phyloP scores from a whole-genome alignment of 345 rosid species.

The Eucalyptus urophylla region DNA sequence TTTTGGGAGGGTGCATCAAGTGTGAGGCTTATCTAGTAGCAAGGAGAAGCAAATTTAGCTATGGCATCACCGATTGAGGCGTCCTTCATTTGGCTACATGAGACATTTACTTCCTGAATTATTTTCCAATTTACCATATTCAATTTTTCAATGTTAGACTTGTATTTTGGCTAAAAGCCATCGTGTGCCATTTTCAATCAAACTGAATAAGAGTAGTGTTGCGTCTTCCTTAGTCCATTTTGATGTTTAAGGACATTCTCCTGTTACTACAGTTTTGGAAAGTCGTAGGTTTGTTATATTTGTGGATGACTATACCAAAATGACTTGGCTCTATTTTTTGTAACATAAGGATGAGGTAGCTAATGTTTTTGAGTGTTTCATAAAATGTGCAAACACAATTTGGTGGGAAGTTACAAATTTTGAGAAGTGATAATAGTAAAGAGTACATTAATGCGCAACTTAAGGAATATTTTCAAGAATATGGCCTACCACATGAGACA shows the following conservation, averaged over 20 bases:
- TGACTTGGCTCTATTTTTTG: background rate
- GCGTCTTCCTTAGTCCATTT: background rate
- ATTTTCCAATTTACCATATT: background rate
- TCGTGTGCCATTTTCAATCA: background rate
- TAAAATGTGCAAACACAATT: background rate
- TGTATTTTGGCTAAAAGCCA: background rate
- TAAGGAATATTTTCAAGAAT: background rate
- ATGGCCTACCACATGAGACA: background rate
- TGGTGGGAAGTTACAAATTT: background rate
- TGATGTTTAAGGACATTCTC: background rate
- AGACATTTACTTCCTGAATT: background rate
- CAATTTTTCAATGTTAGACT: background rate
- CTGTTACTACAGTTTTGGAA: accelerated
- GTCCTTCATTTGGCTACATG: background rate
- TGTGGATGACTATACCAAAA: background rate
- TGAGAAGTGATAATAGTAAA: background rate
- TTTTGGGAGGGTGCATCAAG: background rate
- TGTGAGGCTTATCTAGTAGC: accelerated
- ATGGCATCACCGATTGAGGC: background rate
- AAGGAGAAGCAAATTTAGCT: background rate
- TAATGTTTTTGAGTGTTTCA: background rate
- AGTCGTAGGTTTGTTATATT: background rate
- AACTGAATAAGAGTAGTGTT: background rate
- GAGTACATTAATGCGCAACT: background rate
- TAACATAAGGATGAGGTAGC: background rate